phyloP scores from a whole-genome alignment of 495 filamentous ascomycete species.

The Tricharina praecox region DNA sequence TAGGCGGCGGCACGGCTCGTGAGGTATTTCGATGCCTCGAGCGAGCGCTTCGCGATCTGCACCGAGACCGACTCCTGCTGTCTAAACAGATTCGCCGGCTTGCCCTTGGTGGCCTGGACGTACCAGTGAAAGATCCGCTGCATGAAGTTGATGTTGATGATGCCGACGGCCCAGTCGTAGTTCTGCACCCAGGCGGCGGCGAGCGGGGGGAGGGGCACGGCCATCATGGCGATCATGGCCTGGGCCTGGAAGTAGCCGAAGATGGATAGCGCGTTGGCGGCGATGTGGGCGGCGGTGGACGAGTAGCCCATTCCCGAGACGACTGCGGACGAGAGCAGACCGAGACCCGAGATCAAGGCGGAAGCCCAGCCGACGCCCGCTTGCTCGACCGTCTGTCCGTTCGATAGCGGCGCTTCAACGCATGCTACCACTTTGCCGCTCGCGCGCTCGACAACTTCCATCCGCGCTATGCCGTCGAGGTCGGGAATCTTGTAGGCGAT shows the following conservation, averaged over 20 bases:
- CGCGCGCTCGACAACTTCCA: constrained; percentile 42
- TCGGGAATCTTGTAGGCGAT: constrained; percentile 81
- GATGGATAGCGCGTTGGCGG: constrained; percentile 77
- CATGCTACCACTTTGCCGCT: constrained; percentile 48
- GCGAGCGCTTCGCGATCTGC: constrained; percentile 44
- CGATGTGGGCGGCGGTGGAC: constrained; percentile 81
- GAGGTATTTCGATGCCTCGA: background rate
- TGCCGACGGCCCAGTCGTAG: constrained; percentile 92
- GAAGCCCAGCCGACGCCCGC: constrained; percentile 69
- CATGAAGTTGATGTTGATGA: constrained; percentile 70
- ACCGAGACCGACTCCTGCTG: constrained; percentile 58
- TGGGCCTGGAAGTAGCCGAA: constrained; percentile 89
- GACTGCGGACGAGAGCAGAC: constrained; percentile 58
- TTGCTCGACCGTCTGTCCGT: constrained; percentile 78
- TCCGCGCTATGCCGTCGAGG: constrained; percentile 62
- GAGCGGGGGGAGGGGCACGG: constrained; percentile 64
- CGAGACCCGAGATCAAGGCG: constrained; percentile 63
- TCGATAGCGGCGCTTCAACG: constrained; percentile 69
- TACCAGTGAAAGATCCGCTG: constrained; percentile 83
- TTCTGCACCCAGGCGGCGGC: constrained; percentile 87
- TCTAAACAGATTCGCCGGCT: constrained; percentile 58
- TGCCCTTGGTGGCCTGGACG: constrained; percentile 75
- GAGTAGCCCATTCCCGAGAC: constrained; percentile 63
- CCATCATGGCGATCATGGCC: constrained; percentile 70
- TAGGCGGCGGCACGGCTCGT: background rate